Conservation (phyloP, 2,329 filamentous ascomycete genomes). For the Lachnellula occidentalis region DNA sequence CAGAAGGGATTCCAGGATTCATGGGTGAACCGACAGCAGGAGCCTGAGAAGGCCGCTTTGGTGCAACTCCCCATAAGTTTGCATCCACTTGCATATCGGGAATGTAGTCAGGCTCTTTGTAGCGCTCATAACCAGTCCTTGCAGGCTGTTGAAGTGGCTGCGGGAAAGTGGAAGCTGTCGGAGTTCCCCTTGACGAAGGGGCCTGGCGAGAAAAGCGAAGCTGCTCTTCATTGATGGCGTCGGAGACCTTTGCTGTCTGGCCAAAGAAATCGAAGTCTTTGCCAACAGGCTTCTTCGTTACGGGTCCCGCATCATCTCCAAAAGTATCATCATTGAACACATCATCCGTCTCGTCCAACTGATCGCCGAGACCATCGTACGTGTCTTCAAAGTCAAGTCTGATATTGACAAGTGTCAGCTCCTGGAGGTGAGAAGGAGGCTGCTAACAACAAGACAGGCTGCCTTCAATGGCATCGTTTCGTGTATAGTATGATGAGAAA, state of each 20-base stretch:
- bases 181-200: slow-evolving; percentile 46
- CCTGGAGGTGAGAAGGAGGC: not conserved
- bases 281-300: slow-evolving; percentile 53
- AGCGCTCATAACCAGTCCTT: slow-evolving; percentile 86
- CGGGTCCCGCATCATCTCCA: slow-evolving; percentile 44
- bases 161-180: slow-evolving; percentile 35
- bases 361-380: slow-evolving; percentile 88
- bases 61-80: slow-evolving; percentile 80
- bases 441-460: not conserved
- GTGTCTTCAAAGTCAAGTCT: slow-evolving; percentile 92
- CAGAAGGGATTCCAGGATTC: slow-evolving; percentile 31
- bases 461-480: not conserved
- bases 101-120: slow-evolving; percentile 75
- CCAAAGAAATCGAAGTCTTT: slow-evolving; percentile 98
- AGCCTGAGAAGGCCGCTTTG: slow-evolving; percentile 45
- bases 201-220: slow-evolving; percentile 74
- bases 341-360: slow-evolving; percentile 87
- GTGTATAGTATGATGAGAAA: not conserved
- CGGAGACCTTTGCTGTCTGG: slow-evolving; percentile 78
- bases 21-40: slow-evolving; percentile 23
- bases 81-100: slow-evolving; percentile 90
- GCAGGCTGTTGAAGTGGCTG: slow-evolving; percentile 52
- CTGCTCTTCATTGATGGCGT: slow-evolving; percentile 87
- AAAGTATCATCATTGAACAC: slow-evolving; percentile 98
- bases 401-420: slow-evolving; percentile 3